Conservation (phyloP, 2,329 filamentous ascomycete species). For the Microascus cirrosus region DNA sequence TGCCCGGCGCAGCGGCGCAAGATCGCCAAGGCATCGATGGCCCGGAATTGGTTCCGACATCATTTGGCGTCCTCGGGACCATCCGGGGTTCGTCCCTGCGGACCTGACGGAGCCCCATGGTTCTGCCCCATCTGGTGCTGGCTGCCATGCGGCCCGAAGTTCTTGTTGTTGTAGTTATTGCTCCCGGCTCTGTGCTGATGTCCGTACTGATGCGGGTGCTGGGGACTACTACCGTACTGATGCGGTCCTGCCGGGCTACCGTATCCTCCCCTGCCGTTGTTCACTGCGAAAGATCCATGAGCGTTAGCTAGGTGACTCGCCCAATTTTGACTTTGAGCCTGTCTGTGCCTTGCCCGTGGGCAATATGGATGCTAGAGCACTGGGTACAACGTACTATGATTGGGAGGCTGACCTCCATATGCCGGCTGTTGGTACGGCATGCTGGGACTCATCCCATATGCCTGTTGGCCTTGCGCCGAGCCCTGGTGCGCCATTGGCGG, state of each 20-base stretch:
- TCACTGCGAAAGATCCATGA: conserved; percentile 30
- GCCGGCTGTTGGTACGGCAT: conserved; percentile 66
- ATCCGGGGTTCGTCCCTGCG: conserved; percentile 21
- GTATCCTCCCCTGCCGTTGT: conserved; percentile 45
- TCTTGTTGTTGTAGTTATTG: conserved; percentile 40
- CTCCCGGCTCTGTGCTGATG: conserved; percentile 48
- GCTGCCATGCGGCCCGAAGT: conserved; percentile 31
- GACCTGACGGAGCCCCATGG: conserved; percentile 21
- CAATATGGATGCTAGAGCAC: not conserved
- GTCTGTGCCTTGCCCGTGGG: not conserved
- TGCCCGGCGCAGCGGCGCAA: not conserved
- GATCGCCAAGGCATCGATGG: not conserved
- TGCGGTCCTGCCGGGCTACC: conserved; percentile 48
- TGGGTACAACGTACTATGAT: conserved; percentile 53
- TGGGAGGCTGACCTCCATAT: conserved; percentile 58
- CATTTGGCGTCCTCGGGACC: conserved; percentile 34
- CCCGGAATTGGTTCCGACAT: not conserved
- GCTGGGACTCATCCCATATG: conserved; percentile 65
- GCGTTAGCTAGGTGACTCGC: conserved; percentile 2
- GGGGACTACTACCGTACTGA: conserved; percentile 50
- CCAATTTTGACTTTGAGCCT: conserved; percentile 1
- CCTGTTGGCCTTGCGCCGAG: conserved; percentile 79
- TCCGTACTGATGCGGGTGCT: conserved; percentile 52
- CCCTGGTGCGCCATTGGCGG: conserved; percentile 93
- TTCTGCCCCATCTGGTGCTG: conserved; percentile 25